Evolutionary conservation across 257 asterid species (phyloP).

Genomic region (Forsythia suspensa): DNA sequence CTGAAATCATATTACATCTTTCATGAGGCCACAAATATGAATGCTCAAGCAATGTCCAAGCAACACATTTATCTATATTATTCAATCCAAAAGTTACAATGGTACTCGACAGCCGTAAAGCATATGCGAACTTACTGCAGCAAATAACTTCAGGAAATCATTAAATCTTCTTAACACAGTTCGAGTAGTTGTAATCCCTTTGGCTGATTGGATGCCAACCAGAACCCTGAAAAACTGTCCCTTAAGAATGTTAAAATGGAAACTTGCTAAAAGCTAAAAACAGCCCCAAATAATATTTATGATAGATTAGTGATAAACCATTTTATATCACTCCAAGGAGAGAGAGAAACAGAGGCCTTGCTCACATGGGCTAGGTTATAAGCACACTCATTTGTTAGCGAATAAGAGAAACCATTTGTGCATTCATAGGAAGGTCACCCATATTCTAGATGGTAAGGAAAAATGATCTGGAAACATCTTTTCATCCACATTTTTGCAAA

Average conservation of each 20-base stretch:
- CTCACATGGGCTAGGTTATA: constrained; percentile 1
- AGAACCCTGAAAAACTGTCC: constrained; percentile 96
- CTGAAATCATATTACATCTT: constrained; percentile 11
- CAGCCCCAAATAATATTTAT: neutral
- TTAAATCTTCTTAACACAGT: constrained; percentile 85
- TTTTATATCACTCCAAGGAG: no score
- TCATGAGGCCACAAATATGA: constrained; percentile 12
- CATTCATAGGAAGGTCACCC: no score
- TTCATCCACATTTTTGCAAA: no score
- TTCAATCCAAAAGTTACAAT: neutral
- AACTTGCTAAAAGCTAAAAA: constrained; percentile 23
- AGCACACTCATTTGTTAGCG: no score
- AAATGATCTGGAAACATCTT: no score
- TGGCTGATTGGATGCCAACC: constrained; percentile 89
- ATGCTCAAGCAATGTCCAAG: constrained; percentile 18
- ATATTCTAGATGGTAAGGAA: no score
- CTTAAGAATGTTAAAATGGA: constrained; percentile 40
- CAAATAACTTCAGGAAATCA: constrained; percentile 82
- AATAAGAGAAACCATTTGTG: no score
- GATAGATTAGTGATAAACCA: no score
- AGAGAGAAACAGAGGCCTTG: constrained; percentile 15
- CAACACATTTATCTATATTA: constrained; percentile 15
- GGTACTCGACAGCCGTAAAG: constrained; percentile 16
- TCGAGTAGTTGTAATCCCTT: constrained; percentile 79
- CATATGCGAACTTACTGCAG: constrained; percentile 67